Conservation (phyloP, 306 rosid genomes). For the Medicago ruthenica region DNA sequence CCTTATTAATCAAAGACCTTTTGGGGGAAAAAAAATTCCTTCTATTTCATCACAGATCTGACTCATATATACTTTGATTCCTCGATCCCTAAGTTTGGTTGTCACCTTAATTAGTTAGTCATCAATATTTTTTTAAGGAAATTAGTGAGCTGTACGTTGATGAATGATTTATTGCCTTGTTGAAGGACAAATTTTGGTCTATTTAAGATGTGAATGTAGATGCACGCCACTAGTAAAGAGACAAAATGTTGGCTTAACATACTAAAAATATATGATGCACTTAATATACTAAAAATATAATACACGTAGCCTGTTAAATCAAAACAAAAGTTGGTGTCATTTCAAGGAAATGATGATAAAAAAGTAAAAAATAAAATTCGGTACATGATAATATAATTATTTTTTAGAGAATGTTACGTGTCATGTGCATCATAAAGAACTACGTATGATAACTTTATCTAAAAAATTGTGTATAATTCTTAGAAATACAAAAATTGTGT, state of each 20-base stretch:
- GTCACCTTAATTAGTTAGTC: not conserved
- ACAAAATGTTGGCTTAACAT: not conserved
- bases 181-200: not conserved
- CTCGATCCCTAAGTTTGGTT: not conserved
- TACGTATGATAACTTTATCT: too few species aligned
- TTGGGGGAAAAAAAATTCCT: not conserved
- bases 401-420: too few species aligned
- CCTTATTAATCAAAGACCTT: not conserved
- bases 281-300: too few species aligned
- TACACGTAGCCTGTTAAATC: not conserved
- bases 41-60: not conserved
- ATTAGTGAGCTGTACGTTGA: not conserved
- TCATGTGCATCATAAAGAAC: too few species aligned
- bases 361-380: too few species aligned
- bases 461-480: too few species aligned
- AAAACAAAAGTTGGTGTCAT: not conserved
- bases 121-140: not conserved
- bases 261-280: not conserved
- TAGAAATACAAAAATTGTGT: too few species aligned
- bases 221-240: conserved; percentile 9
- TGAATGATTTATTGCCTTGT: not conserved
- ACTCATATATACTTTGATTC: not conserved
- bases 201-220: not conserved
- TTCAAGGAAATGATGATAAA: too few species aligned
- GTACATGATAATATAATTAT: too few species aligned